These are phyloP conservation scores for Talaromyces thailandensis DNA, from an alignment of 495 filamentous ascomycete genomes.

Conservation along the genomic window DNA sequence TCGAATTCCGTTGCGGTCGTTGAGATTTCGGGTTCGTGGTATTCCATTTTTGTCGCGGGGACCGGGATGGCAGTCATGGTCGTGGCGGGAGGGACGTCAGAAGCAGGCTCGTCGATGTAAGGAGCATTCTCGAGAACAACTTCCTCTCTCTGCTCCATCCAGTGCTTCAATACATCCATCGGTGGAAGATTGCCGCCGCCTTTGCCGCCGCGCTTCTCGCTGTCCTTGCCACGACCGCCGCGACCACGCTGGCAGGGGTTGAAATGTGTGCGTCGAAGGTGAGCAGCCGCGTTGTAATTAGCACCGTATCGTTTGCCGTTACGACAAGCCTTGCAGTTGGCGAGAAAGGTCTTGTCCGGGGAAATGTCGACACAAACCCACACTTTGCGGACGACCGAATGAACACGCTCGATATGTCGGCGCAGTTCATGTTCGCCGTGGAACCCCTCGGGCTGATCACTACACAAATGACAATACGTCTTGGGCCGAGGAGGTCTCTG, in stretches of 20 bases:
- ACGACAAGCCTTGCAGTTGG: constrained; percentile 82
- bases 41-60: background rate
- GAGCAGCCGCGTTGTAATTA: constrained; percentile 94
- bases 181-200: constrained; percentile 75
- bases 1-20: constrained; percentile 6
- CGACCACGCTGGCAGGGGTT: constrained; percentile 50
- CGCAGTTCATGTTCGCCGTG: constrained; percentile 90
- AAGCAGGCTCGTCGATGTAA: constrained; percentile 1
- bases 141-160: constrained; percentile 67
- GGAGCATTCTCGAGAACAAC: constrained; percentile 25
- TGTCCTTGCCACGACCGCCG: constrained; percentile 44
- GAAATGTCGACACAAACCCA: constrained; percentile 73
- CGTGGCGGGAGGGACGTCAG: background rate
- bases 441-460: constrained; percentile 75
- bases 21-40: background rate
- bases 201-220: constrained; percentile 67
- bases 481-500: constrained; percentile 69
- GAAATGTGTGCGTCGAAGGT: constrained; percentile 87
- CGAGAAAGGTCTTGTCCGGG: constrained; percentile 50
- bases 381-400: constrained; percentile 63
- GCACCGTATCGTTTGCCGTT: constrained; percentile 73
- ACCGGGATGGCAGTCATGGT: background rate
- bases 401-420: constrained; percentile 74
- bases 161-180: constrained; percentile 72
- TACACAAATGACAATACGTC: constrained; percentile 65